Conservation (phyloP, 371 early-diverging fungal species). For the Actinomucor elegans region DNA sequence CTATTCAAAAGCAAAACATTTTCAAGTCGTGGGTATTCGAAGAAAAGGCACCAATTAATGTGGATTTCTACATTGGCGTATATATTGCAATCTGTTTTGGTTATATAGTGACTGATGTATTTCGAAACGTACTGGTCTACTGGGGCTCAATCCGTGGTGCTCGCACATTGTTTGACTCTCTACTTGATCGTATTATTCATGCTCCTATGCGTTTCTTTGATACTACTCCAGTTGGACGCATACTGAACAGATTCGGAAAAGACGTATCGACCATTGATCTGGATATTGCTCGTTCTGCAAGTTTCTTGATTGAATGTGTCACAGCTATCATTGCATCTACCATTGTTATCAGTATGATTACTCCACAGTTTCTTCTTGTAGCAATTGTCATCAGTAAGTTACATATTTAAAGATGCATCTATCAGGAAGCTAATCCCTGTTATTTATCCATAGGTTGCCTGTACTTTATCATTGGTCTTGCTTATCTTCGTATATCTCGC, state of each 20-base stretch:
- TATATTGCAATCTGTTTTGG: constrained; percentile 18
- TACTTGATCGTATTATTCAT: constrained; percentile 59
- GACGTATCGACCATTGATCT: constrained; percentile 40
- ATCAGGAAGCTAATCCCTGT: too few species aligned
- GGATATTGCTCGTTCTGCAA: constrained; percentile 34
- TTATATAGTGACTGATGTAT: constrained; percentile 11
- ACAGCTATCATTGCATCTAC: constrained; percentile 58
- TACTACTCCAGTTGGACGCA: constrained; percentile 88
- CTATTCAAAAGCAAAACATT: constrained; percentile 18
- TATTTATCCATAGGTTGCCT: too few species aligned
- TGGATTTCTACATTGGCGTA: constrained; percentile 28
- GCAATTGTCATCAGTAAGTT: constrained; percentile 32
- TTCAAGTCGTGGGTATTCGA: constrained; percentile 29
- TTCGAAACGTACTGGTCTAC: constrained; percentile 31
- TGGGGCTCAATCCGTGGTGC: constrained; percentile 63
- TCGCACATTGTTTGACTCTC: constrained; percentile 46
- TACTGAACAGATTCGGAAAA: constrained; percentile 87
- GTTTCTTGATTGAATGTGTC: constrained; percentile 32
- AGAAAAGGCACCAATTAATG: constrained; percentile 17
- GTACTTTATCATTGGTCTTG: constrained; percentile 44
- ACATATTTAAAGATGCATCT: too few species aligned
- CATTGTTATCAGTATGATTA: constrained; percentile 57
- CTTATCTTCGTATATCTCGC: constrained; percentile 72
- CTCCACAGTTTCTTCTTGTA: constrained; percentile 57
- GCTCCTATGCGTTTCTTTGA: constrained; percentile 88